Evolutionary conservation across 148 eudicot species (phyloP).

Genomic region (Rhododendron kiyosumense): DNA sequence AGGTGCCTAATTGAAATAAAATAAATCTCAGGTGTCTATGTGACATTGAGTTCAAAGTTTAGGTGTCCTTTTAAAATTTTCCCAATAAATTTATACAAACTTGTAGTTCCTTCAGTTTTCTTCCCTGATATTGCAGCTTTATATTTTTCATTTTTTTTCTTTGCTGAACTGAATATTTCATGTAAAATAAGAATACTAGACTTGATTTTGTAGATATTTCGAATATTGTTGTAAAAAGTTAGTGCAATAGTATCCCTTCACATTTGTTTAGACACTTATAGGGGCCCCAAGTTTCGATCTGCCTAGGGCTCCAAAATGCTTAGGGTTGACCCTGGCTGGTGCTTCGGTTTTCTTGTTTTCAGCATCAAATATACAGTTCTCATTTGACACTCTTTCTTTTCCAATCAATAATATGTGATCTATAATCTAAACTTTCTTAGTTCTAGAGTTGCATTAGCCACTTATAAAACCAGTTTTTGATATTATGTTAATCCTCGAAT

Average conservation of each 20-base stretch:
- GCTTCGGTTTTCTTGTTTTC: neutral
- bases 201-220: neutral
- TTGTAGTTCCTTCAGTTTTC: neutral
- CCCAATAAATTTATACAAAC: neutral
- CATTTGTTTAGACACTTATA: neutral
- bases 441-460: neutral
- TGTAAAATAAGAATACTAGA: neutral
- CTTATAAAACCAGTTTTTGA: constrained; percentile 1
- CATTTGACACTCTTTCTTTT: neutral
- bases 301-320: neutral
- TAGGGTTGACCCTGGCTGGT: neutral
- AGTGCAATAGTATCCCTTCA: neutral
- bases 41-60: no score
- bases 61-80: no score
- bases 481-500: neutral
- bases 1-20: no score
- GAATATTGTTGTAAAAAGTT: neutral
- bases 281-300: neutral
- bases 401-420: neutral
- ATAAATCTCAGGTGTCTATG: no score
- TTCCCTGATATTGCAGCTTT: neutral
- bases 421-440: neutral
- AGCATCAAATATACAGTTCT: neutral
- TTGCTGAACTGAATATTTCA: neutral
- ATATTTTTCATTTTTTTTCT: neutral